Evolutionary conservation across 2,329 filamentous ascomycete species (phyloP).

Genomic region (Didymella arachidicola): DNA sequence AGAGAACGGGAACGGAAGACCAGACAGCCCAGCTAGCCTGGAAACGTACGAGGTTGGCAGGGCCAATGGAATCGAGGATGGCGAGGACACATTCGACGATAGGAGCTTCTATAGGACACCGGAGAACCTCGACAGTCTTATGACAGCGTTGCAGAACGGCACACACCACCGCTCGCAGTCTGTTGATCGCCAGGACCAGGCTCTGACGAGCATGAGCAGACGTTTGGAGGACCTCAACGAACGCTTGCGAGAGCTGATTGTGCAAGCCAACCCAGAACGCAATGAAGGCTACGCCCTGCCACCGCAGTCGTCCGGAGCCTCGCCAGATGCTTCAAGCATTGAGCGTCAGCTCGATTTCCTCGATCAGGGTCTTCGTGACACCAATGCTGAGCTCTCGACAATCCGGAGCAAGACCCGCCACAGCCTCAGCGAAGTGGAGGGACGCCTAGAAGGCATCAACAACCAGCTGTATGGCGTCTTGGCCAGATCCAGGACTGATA

Average conservation of each 20-base stretch:
- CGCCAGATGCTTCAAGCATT: conserved; percentile 41
- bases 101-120: conserved; percentile 74
- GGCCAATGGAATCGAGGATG: conserved; percentile 58
- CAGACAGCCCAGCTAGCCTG: conserved; percentile 78
- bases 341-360: conserved; percentile 74
- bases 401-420: conserved; percentile 40
- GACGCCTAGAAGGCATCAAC: conserved; percentile 63
- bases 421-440: conserved; percentile 44
- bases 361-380: conserved; percentile 68
- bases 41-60: conserved; percentile 70
- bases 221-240: conserved; percentile 73
- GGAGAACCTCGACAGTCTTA: conserved; percentile 66
- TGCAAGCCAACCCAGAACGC: conserved; percentile 65
- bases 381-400: conserved; percentile 64
- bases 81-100: conserved; percentile 76
- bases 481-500: conserved; percentile 59
- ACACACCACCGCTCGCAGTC: conserved; percentile 40
- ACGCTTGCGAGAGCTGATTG: conserved; percentile 71
- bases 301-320: conserved; percentile 30
- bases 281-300: conserved; percentile 45
- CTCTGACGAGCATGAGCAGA: conserved; percentile 68
- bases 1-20: conserved; percentile 56
- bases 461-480: conserved; percentile 64
- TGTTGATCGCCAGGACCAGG: conserved; percentile 52
- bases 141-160: conserved; percentile 49